Evolutionary conservation across 148 eudicot genomes (phyloP), one percentile per base, ranked within the genome.

Genomic region (Persicaria tinctoria): DNA sequence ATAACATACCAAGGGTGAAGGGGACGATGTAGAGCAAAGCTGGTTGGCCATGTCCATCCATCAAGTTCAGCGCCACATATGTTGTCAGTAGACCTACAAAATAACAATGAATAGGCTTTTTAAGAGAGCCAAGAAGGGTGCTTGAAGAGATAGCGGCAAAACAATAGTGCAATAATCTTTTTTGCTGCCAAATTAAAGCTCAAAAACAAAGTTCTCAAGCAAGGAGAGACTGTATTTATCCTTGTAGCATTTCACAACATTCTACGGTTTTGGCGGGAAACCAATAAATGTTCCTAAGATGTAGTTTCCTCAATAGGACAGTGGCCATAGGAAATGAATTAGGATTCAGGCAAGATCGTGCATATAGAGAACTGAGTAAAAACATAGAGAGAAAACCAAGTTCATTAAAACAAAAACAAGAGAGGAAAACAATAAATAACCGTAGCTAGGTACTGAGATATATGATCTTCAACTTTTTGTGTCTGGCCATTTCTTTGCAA

Each of bases 11-110:
- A 46, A 92, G 85, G 46, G 90, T 92, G 88, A 90, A 92, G 9
- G 98, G 98, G 72, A 90, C 98, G 73, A 95, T 95, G 89, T 95
- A 95, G 71, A 95, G 97, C 80, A 95, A 76, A 79, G 98, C 98
- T 54, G 98, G 98, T 87, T 95, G 98, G 44, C 98, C 98, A 81
- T 95, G 98, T 80, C 98, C 98, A 51, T 95, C 98, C 98, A 95
- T 95, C 85, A 95, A 76, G 87, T 95, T 95, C 87, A 95, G 85
- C 57, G 98, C 98, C 72, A 95, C 88, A 55, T 95, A 95, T 9
- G 98, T 92, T 60, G 88, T 51, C 7, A 95, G 94, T 57, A 92
- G 93, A 83, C 97, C 97, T 92, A 81, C 81, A 82, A 75, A 60
- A 10, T 16, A 46, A 11, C 68, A 23, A 17, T 3, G 49, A 41